Conservation (phyloP, 2,329 filamentous ascomycete species). For the Aureobasidium lini region DNA sequence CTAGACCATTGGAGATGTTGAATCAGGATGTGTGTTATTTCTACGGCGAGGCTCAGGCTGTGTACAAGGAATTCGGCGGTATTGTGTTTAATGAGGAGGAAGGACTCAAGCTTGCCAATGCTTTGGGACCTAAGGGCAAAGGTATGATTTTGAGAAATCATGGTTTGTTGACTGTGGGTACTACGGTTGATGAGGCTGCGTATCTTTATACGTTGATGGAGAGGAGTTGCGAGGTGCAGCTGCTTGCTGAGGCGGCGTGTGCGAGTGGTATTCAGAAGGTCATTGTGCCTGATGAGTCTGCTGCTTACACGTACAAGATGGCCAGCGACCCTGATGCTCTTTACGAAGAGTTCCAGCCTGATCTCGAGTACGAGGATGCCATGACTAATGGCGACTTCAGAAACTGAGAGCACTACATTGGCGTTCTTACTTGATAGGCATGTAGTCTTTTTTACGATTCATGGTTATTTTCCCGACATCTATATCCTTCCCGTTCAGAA, state of each 20-base stretch:
- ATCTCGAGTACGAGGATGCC: conserved; percentile 40
- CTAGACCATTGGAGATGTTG: conserved; percentile 59
- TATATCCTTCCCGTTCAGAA: too few species aligned
- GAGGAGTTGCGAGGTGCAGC: conserved; percentile 59
- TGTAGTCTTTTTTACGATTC: neutral
- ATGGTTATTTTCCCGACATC: neutral
- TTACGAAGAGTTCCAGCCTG: conserved; percentile 47
- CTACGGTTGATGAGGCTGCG: conserved; percentile 66
- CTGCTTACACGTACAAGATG: conserved; percentile 46
- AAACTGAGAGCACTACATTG: neutral
- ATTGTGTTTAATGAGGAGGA: conserved; percentile 58
- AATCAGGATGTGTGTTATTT: conserved; percentile 61
- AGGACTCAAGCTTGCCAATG: conserved; percentile 54
- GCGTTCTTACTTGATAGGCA: neutral
- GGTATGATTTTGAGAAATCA: conserved; percentile 64
- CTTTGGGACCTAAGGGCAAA: conserved; percentile 55
- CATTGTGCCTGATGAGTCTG: conserved; percentile 49
- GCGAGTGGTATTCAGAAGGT: conserved; percentile 46
- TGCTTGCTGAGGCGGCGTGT: conserved; percentile 60
- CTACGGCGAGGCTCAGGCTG: conserved; percentile 53
- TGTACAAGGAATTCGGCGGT: conserved; percentile 50
- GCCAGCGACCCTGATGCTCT: conserved; percentile 41
- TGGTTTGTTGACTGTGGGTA: conserved; percentile 62
- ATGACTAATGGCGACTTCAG: conserved; percentile 18
- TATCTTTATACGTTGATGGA: conserved; percentile 64